These are phyloP conservation scores for Clarireedia hainanense DNA, from an alignment of 2,329 filamentous ascomycete species.

Conservation along the genomic window DNA sequence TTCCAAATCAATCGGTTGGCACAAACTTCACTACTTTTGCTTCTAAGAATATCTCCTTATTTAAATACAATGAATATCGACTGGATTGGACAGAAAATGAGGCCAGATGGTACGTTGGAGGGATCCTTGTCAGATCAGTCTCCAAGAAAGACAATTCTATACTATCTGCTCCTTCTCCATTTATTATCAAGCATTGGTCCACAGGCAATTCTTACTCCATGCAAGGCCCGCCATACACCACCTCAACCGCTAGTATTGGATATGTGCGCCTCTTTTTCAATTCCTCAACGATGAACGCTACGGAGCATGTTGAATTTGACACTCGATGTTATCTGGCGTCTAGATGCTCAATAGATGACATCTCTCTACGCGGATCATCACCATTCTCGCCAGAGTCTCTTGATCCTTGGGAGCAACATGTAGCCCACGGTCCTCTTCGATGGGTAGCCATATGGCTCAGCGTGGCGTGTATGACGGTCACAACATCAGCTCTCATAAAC, in stretches of 20 bases:
- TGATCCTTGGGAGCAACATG: conserved; percentile 3
- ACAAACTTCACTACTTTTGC: conserved; percentile 14
- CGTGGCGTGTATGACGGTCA: background rate
- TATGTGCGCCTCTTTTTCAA: conserved; percentile 45
- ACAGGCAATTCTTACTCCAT: conserved; percentile 37
- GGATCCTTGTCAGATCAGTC: conserved; percentile 29
- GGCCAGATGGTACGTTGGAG: conserved; percentile 36
- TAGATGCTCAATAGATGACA: conserved; percentile 28
- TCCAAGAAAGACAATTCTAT: conserved; percentile 27
- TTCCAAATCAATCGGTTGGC: conserved; percentile 31
- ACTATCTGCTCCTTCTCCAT: conserved; percentile 34
- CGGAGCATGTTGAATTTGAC: conserved; percentile 23
- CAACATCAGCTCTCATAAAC: background rate
- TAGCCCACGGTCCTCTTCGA: conserved; percentile 5
- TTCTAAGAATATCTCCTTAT: background rate
- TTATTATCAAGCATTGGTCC: conserved; percentile 42
- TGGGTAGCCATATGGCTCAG: conserved; percentile 9
- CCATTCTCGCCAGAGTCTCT: background rate
- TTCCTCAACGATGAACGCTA: conserved; percentile 33
- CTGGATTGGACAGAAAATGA: conserved; percentile 39
- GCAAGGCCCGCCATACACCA: conserved; percentile 35
- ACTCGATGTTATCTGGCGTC: conserved; percentile 25
- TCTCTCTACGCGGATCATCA: conserved; percentile 10
- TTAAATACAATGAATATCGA: conserved; percentile 36
- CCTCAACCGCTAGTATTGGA: conserved; percentile 35